Base-by-base conservation (phyloP, 148 eudicot genomes). In the Dianthus caryophyllus region DNA sequence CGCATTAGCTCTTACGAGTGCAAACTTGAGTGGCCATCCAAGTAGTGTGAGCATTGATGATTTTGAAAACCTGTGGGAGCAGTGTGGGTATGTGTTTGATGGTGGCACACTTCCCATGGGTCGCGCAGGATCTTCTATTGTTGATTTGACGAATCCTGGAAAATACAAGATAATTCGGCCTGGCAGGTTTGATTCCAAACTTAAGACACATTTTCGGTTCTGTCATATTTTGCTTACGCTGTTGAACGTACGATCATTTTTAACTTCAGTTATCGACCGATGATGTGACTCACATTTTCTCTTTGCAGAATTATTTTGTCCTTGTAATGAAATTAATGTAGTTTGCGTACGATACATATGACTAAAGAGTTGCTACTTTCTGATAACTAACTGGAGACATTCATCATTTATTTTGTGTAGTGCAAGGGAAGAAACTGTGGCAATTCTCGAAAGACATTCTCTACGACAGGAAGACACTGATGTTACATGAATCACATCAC, bases 1-100 rank as follows among this genome's bases (percentile, higher is more conserved):
- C 72, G 97, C 96, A 21, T 70, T 94, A 69, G 99, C 99, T 61
- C 96, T 88, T 56, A 94, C 97, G 14, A 94, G 99, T 76, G 99
- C 97, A 70, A 94, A 94, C 76, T 78, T 90, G 58, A 94, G 92
- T 49, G 97, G 98, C 51, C 77, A 84, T 66, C 92, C 96, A 36
- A 94, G 99, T 71, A 94, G 93, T 67, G 86, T 94, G 8, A 70
- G 82, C 76, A 72, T 90, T 61, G 68, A 82, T 58, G 97, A 94
- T 78, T 94, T 94, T 38, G 76, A 83, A 70, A 70, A 70, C 73
- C 76, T 90, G 47, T 94, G 97, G 99, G 78, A 85, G 64, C 92
- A 94, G 49, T 88, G 97, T 78, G 92, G 84, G 10, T 78, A 68
- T 65, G 86, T 90, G 29, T 94, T 80, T 75, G 84, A 94, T 78